Percentiles rank a stretch among this genome's conserved stretches.
phyloP scores from a whole-genome alignment of 2,329 filamentous ascomycete genomes.

The Myrmaecium sp. region DNA sequence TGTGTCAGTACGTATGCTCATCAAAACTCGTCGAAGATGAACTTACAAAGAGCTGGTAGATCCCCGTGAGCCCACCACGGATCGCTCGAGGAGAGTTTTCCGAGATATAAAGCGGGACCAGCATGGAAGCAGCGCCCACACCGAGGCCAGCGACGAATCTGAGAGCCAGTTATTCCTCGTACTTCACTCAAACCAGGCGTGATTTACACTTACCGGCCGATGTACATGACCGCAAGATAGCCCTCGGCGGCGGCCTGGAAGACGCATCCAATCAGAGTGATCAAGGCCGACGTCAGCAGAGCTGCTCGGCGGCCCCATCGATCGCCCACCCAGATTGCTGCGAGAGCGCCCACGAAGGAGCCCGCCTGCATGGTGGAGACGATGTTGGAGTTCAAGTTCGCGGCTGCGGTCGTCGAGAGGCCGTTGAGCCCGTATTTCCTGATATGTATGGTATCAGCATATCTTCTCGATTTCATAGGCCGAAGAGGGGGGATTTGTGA shows the following conservation, averaged over 20 bases:
- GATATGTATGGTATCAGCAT: no score
- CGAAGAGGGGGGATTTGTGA: no score
- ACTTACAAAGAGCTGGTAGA: slow-evolving; percentile 39
- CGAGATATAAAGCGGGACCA: slow-evolving; percentile 43
- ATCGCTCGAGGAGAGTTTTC: slow-evolving; percentile 43
- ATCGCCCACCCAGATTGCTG: slow-evolving; percentile 39
- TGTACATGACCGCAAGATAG: slow-evolving; percentile 44
- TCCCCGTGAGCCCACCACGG: slow-evolving; percentile 40
- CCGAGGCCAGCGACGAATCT: slow-evolving; percentile 37
- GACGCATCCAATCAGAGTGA: slow-evolving; percentile 44
- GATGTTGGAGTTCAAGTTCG: slow-evolving; percentile 47
- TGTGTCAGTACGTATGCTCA: background rate
- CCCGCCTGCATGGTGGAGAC: slow-evolving; percentile 56
- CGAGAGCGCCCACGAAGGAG: slow-evolving; percentile 46
- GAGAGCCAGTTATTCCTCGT: slow-evolving; percentile 4
- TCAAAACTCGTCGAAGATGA: background rate
- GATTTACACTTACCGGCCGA: slow-evolving; percentile 35
- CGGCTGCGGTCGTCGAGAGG: slow-evolving; percentile 24
- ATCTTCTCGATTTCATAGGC: no score
- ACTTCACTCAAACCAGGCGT: background rate
- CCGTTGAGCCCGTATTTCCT: slow-evolving; percentile 37
- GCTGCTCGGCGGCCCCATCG: slow-evolving; percentile 36
- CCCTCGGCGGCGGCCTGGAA: slow-evolving; percentile 48
- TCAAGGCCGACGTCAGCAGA: slow-evolving; percentile 38
- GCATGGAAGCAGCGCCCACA: slow-evolving; percentile 36